Conservation (phyloP, 73 alveolate species). For the Stentor coeruleus region DNA sequence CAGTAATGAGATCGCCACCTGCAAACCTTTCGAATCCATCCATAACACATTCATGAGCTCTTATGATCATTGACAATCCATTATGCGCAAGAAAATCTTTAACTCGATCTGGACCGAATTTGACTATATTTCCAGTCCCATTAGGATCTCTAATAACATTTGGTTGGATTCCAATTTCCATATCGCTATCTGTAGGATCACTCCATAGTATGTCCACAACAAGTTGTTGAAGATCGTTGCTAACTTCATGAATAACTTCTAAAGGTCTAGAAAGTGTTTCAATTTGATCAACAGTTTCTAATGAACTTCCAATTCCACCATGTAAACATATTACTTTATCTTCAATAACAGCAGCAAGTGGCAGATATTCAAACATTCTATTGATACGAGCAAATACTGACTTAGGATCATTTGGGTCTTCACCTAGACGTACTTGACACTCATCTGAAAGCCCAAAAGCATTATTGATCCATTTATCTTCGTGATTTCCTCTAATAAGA, state of each 20-base stretch:
- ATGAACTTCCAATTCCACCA: constrained; percentile 95
- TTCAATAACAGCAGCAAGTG: constrained; percentile 94
- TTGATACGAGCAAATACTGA: constrained; percentile 56
- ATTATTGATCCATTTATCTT: constrained; percentile 74
- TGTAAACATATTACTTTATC: constrained; percentile 94
- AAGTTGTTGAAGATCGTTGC: constrained; percentile 44
- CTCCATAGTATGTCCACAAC: constrained; percentile 72
- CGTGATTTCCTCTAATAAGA: constrained; percentile 87
- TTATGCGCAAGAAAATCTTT: constrained; percentile 30
- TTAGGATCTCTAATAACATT: constrained; percentile 33
- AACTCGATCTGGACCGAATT: background rate
- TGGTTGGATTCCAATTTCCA: constrained; percentile 47
- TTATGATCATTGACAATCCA: constrained; percentile 71
- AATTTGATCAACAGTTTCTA: constrained; percentile 87
- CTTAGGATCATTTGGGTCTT: constrained; percentile 43
- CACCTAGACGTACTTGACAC: constrained; percentile 60
- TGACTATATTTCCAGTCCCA: constrained; percentile 35
- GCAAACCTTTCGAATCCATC: constrained; percentile 89
- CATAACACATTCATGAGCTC: constrained; percentile 95
- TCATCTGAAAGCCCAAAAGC: constrained; percentile 99
- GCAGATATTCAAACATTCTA: constrained; percentile 95
- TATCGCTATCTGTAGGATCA: constrained; percentile 63
- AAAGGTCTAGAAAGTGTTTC: constrained; percentile 78
- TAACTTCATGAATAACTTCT: constrained; percentile 91
- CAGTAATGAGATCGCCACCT: constrained; percentile 86